These are phyloP conservation scores for Plasmodium ovale DNA, from an alignment of 169 alveolate genomes.

Conservation along the genomic window DNA sequence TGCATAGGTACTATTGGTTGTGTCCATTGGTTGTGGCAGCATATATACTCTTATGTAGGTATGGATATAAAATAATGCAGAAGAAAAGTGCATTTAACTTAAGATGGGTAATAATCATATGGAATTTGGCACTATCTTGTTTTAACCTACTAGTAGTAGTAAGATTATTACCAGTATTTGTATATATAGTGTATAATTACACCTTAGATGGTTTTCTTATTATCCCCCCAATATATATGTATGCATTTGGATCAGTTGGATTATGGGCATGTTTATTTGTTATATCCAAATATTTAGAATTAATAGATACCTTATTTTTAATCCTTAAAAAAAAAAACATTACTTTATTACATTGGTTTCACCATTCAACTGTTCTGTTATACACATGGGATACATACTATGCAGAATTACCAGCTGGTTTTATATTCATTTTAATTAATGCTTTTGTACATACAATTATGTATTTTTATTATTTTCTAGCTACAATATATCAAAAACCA, in stretches of 20 bases:
- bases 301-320: conserved; percentile 87
- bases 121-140: conserved; percentile 85
- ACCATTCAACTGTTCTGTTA: conserved; percentile 89
- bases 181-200: conserved; percentile 40
- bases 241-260: conserved; percentile 86
- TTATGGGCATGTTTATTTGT: conserved; percentile 86
- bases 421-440: conserved; percentile 85
- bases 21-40: conserved; percentile 77
- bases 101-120: conserved; percentile 76
- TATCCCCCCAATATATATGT: conserved; percentile 82
- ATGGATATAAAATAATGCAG: conserved; percentile 82
- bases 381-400: conserved; percentile 90
- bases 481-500: conserved; percentile 80
- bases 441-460: conserved; percentile 87
- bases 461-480: conserved; percentile 88
- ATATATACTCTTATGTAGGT: conserved; percentile 81
- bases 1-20: conserved; percentile 68
- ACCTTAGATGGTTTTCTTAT: conserved; percentile 83
- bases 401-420: conserved; percentile 88
- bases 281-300: conserved; percentile 88
- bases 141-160: conserved; percentile 82
- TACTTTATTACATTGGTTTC: conserved; percentile 89
- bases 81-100: conserved; percentile 78
- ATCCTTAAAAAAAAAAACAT: conserved; percentile 83
- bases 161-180: conserved; percentile 34